A percentile compares a stretch with the other conserved stretches of the same genome.
phyloP scores from a whole-genome alignment of 192 early-diverging fungal genomes.

The Haplosporangium gracile region DNA sequence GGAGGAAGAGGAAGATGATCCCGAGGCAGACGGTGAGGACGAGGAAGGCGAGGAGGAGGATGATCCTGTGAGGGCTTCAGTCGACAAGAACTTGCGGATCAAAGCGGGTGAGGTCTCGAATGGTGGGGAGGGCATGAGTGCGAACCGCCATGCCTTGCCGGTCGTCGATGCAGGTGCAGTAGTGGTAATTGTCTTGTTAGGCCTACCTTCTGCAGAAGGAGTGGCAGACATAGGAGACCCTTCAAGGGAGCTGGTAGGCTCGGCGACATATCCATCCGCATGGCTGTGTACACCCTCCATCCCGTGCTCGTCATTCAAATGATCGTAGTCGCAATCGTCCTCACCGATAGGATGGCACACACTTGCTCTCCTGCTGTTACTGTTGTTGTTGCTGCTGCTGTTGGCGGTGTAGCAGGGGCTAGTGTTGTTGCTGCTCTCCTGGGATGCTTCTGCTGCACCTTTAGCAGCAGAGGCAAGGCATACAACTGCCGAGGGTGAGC shows the following conservation, averaged over 20 bases:
- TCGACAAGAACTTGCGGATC: constrained; percentile 13
- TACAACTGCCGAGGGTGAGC: neutral
- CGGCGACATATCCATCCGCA: neutral
- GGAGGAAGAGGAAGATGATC: neutral
- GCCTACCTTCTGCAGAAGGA: neutral
- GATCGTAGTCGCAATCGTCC: neutral
- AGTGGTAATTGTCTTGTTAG: neutral
- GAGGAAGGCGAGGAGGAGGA: neutral
- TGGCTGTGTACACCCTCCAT: neutral
- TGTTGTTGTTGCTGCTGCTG: neutral
- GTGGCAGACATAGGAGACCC: neutral
- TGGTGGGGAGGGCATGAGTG: neutral
- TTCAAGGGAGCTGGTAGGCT: neutral
- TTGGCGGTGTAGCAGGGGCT: neutral
- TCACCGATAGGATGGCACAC: neutral
- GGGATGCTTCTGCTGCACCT: neutral
- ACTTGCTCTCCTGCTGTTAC: neutral
- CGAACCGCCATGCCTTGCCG: neutral
- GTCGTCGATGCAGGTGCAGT: neutral
- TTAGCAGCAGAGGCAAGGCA: constrained; percentile 4
- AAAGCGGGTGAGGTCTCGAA: neutral
- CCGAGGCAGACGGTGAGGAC: neutral
- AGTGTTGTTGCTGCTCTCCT: neutral
- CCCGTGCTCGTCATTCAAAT: neutral
- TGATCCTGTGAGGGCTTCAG: neutral